A percentile compares a stretch with the other conserved stretches of the same genome.
These are phyloP conservation scores for Mortierella sp. DNA, from an alignment of 371 early-diverging fungal species.

Conservation along the genomic window DNA sequence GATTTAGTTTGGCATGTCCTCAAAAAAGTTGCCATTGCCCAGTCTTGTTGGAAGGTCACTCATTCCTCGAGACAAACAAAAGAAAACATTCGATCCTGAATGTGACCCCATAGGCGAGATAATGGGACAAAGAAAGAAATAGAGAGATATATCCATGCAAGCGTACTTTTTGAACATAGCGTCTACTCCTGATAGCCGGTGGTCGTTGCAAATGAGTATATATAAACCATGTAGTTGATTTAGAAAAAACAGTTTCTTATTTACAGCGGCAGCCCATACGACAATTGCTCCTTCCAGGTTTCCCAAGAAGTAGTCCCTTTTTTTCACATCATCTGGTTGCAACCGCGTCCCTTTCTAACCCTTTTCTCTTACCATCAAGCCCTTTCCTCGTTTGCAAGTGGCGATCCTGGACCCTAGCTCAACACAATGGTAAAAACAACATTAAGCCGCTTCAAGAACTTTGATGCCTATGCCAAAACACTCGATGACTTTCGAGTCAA, in stretches of 20 bases:
- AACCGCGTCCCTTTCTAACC: neutral
- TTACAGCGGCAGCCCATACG: constrained; percentile 30
- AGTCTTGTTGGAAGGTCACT: neutral
- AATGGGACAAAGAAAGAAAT: neutral
- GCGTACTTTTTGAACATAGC: constrained; percentile 49
- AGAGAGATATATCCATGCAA: neutral
- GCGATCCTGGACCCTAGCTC: neutral
- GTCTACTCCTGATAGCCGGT: neutral
- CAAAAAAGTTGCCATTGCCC: neutral
- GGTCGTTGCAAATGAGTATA: neutral
- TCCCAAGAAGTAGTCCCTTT: constrained; percentile 3
- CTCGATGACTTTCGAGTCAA: constrained; percentile 95
- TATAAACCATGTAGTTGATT: neutral
- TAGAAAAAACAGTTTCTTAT: neutral
- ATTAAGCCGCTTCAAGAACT: constrained; percentile 66
- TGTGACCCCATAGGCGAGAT: neutral
- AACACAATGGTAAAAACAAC: constrained; percentile 39
- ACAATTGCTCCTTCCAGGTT: constrained; percentile 24
- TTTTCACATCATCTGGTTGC: neutral
- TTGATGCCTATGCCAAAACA: constrained; percentile 97
- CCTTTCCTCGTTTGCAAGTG: constrained; percentile 3
- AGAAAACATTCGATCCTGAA: too few relatives aligned
- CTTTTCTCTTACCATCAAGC: neutral
- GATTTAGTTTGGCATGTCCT: neutral
- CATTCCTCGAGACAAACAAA: too few relatives aligned